These are phyloP conservation scores for Fusarium liriodendri DNA, from an alignment of 2,329 filamentous ascomycete genomes.

Conservation along the genomic window DNA sequence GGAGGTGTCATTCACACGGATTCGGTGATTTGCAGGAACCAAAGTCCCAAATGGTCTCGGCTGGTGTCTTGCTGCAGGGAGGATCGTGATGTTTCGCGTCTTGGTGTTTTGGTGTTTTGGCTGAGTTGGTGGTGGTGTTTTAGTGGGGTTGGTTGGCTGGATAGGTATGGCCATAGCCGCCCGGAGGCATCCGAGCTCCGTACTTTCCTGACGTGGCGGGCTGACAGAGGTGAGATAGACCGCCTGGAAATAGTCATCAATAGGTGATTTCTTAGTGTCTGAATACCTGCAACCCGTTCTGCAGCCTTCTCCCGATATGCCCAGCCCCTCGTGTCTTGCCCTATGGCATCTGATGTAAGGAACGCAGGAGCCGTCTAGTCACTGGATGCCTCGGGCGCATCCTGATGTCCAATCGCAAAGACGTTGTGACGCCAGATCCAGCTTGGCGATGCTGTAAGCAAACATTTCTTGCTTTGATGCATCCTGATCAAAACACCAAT, in stretches of 20 bases:
- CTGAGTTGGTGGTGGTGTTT: constrained; percentile 13
- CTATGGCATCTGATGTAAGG: constrained; percentile 11
- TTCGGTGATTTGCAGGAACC: constrained; percentile 17
- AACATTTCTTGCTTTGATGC: not conserved
- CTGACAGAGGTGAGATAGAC: constrained; percentile 18
- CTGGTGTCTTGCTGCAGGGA: constrained; percentile 14
- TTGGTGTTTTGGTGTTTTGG: constrained; percentile 36
- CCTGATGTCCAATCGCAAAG: constrained; percentile 27
- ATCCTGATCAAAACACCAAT: constrained; percentile 26
- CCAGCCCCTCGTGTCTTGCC: constrained; percentile 2
- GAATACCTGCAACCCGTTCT: constrained; percentile 16
- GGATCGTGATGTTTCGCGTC: constrained; percentile 34
- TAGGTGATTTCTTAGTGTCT: constrained; percentile 19
- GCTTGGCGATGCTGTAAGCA: constrained; percentile 7
- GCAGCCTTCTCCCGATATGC: constrained; percentile 7
- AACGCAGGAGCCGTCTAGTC: not conserved
- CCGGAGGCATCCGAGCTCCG: constrained; percentile 36
- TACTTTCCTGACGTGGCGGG: constrained; percentile 29
- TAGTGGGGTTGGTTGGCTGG: constrained; percentile 22
- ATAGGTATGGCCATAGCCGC: constrained; percentile 25
- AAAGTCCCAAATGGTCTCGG: constrained; percentile 5
- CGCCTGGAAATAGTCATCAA: constrained; percentile 8
- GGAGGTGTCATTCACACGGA: constrained; percentile 7
- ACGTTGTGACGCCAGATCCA: constrained; percentile 17
- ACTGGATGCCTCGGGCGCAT: constrained; percentile 26